Evolutionary conservation across 1,284 basidiomycete species (phyloP).

Genomic region (Boletus mariae): DNA sequence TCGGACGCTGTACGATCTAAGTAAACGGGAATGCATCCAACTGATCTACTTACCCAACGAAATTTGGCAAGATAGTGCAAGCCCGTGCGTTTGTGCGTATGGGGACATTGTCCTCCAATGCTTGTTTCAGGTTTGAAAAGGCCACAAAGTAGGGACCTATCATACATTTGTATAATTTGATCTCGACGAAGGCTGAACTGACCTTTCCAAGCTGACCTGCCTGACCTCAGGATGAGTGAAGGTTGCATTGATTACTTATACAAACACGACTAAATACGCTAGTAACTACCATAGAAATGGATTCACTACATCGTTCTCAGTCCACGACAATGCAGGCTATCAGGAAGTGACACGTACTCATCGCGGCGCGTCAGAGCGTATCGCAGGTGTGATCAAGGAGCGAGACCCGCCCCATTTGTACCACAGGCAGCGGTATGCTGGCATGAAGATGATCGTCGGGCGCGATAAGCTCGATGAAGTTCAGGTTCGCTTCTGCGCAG

Average conservation of each 20-base stretch:
- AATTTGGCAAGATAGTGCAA: conserved; percentile 93
- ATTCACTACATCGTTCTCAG: too few relatives aligned
- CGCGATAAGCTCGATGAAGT: conserved; percentile 87
- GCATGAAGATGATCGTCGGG: conserved; percentile 83
- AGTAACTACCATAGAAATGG: too few relatives aligned
- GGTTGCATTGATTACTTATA: conserved; percentile 17
- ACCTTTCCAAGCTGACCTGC: conserved; percentile 44
- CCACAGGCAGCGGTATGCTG: conserved; percentile 69
- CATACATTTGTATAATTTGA: not conserved
- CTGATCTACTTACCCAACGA: conserved; percentile 66
- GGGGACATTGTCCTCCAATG: conserved; percentile 78
- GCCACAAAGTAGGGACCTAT: conserved; percentile 93
- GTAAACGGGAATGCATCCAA: not conserved
- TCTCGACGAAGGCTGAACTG: conserved; percentile 15
- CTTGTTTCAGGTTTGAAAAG: conserved; percentile 86
- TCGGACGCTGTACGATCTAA: conserved; percentile 50
- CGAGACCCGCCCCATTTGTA: conserved; percentile 13
- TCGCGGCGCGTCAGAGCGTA: not conserved
- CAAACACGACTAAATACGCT: not conserved
- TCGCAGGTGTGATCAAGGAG: conserved; percentile 4
- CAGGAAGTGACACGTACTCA: not conserved
- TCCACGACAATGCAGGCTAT: not conserved
- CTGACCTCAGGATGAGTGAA: conserved; percentile 34
- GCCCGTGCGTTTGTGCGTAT: conserved; percentile 88
- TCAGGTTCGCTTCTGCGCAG: conserved; percentile 41